These are phyloP conservation scores for Kokia cookei DNA, from an alignment of 441 rosid genomes.

Conservation along the genomic window DNA sequence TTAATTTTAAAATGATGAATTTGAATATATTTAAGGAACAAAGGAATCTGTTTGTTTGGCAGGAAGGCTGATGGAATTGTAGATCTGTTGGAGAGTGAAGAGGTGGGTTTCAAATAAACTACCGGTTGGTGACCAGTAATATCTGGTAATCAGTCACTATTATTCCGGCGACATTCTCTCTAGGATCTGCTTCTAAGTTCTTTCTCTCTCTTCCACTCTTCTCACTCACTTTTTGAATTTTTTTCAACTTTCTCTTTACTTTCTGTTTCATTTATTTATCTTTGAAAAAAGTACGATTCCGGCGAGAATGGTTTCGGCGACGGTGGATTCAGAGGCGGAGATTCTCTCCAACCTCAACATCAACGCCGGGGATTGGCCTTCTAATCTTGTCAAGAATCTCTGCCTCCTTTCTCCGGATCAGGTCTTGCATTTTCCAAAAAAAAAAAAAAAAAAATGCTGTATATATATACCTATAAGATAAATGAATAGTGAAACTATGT, in stretches of 20 bases:
- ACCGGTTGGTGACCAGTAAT: background rate
- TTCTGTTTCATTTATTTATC: too few relatives aligned
- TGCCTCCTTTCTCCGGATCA: conserved; percentile 51
- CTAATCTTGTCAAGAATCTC: conserved; percentile 58
- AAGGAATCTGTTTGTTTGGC: too few relatives aligned
- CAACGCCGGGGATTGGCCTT: conserved; percentile 37
- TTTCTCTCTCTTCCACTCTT: background rate
- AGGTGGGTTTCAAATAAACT: background rate
- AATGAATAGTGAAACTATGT: background rate
- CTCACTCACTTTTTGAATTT: too few relatives aligned
- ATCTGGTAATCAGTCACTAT: background rate
- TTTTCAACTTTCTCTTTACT: too few relatives aligned
- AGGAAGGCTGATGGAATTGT: background rate
- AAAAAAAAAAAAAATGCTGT: too few relatives aligned
- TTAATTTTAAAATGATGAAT: too few relatives aligned
- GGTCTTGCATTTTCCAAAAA: conserved; percentile 21
- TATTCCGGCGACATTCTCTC: background rate
- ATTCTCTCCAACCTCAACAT: conserved; percentile 31
- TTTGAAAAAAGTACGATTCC: background rate
- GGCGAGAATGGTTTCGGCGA: conserved; percentile 22
- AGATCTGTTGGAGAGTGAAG: background rate
- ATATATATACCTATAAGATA: too few relatives aligned
- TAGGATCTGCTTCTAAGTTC: background rate
- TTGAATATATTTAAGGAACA: too few relatives aligned
- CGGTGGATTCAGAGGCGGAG: conserved; percentile 28